Base-by-base conservation (phyloP, 139 green algal genomes). In the Tetratostichococcus sp. region DNA sequence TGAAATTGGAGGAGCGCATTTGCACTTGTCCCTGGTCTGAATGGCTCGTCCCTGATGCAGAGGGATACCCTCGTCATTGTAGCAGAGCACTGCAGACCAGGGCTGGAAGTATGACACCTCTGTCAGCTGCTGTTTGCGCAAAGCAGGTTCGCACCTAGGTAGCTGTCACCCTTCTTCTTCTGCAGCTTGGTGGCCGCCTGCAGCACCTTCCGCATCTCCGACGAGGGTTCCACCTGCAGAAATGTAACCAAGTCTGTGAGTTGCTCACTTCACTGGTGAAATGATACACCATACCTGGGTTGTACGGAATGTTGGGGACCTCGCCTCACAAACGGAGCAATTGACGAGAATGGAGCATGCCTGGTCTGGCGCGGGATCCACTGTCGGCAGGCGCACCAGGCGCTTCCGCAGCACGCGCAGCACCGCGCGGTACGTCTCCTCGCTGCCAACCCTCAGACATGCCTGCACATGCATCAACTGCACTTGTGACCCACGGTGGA, bases 91-190 rank as follows among this genome's bases (percentile, higher is more conserved):
- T n/a, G n/a, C n/a, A n/a, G n/a, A n/a, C n/a, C n/a, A n/a, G n/a
- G n/a, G n/a, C n/a, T n/a, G n/a, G n/a, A n/a, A n/a, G n/a, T n/a
- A n/a, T n/a, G n/a, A n/a, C n/a, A n/a, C n/a, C n/a, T n/a, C n/a
- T n/a, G n/a, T n/a, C n/a, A n/a, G n/a, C n/a, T n/a, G n/a, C n/a
- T n/a, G n/a, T n/a, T n/a, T n/a, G n/a, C n/a, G n/a, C n/a, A n/a
- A n/a, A n/a, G n/a, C n/a, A n/a, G n/a, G n/a, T n/a, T 25, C 77
- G 62, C 67, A 78, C 86, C 85, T 19, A 97, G 62, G 79, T 89
- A 97, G 4, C 79, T 71, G 71, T 96, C 92, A 1, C 76, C 78
- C 23, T 84, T 86, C 30, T 91, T 77, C 76, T 93, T 93, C 72
- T 91, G 84, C 30, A 85, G n/a, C 73, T 93, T 93, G 25, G 42